These are phyloP conservation scores for Lizonia empirigonia DNA, from an alignment of 2,329 filamentous ascomycete species.

Conservation along the genomic window DNA sequence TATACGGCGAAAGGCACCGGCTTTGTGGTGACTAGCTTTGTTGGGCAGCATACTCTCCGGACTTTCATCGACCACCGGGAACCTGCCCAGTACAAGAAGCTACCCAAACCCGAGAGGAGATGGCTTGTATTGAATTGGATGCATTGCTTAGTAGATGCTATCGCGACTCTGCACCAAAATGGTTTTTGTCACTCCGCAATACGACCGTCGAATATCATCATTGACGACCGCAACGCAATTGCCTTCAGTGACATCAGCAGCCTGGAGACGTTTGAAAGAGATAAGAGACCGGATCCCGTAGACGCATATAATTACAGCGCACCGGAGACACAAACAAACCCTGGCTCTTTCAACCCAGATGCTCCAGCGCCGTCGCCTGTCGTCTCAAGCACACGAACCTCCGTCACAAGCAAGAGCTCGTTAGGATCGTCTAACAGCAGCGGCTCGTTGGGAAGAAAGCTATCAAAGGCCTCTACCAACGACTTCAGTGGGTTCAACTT, in stretches of 20 bases:
- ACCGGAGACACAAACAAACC: slow-evolving; percentile 60
- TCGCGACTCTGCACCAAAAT: slow-evolving; percentile 69
- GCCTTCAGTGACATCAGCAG: slow-evolving; percentile 67
- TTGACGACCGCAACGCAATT: slow-evolving; percentile 68
- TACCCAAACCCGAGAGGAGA: slow-evolving; percentile 65
- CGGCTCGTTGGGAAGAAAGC: slow-evolving; percentile 42
- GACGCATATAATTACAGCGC: slow-evolving; percentile 76
- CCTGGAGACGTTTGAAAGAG: slow-evolving; percentile 57
- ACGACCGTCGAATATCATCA: slow-evolving; percentile 71
- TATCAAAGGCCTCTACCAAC: slow-evolving; percentile 41
- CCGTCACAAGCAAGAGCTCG: slow-evolving; percentile 45
- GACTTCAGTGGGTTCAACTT: slow-evolving; percentile 48
- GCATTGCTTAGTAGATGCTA: slow-evolving; percentile 71
- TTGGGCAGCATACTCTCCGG: slow-evolving; percentile 69
- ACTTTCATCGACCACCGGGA: slow-evolving; percentile 67
- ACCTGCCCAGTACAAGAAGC: slow-evolving; percentile 65
- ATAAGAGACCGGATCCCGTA: slow-evolving; percentile 64
- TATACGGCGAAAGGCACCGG: slow-evolving; percentile 69
- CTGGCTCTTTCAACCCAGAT: slow-evolving; percentile 25
- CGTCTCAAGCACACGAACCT: slow-evolving; percentile 29
- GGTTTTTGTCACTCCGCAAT: slow-evolving; percentile 71
- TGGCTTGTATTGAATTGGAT: slow-evolving; percentile 73
- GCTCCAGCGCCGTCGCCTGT: slow-evolving; percentile 19
- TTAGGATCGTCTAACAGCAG: slow-evolving; percentile 41
- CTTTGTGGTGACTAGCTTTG: slow-evolving; percentile 70